Base-by-base conservation (phyloP, 1,139 yeast species). In the Candida smagusa region DNA sequence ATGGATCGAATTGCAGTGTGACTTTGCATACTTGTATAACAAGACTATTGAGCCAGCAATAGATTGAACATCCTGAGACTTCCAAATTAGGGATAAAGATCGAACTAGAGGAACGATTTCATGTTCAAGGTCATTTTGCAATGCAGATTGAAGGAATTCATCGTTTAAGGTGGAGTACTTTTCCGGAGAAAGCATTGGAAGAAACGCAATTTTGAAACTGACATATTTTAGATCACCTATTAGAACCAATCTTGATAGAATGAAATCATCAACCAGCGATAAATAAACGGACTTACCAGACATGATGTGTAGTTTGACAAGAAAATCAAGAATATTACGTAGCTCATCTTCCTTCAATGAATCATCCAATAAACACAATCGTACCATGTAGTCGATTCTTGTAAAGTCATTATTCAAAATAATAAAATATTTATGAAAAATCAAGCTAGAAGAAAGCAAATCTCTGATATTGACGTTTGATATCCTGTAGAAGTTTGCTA, bases 291-390 rank as follows among this genome's bases (percentile, higher is more conserved):
- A 27, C 4, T 35, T 29, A 6, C 49, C 48, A 3, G 47, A 50
- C 28, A 33, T 44, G 40, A n/a, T 35, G 33, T 6, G 32, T 32
- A 11, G 48, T 36, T 21, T 42, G 43, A 28, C 33, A 47, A 29
- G 42, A 35, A 9, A 49, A 31, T n/a, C n/a, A 21, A 22, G 39
- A 31, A 39, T 23, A 24, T 25, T 24, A 7, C 26, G 28, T 22
- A 51, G 40, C 23, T 52, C 53, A 9, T 36, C 28, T 7, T 29
- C 22, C 6, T 49, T 39, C 22, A 49, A 36, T 22, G 47, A 47
- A 12, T 54, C 52, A 37, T 55, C 57, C 9, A 52, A 33, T 9
- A 54, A 34, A 16, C 49, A 49, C 7, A 54, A 39, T 12, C 52
- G 43, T n/a, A 54, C 29, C 30, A 41, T 50, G 35, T 47, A 50